Base-by-base conservation (phyloP, 805 yeast genomes). In the Cyberlindnera sargentensis region DNA sequence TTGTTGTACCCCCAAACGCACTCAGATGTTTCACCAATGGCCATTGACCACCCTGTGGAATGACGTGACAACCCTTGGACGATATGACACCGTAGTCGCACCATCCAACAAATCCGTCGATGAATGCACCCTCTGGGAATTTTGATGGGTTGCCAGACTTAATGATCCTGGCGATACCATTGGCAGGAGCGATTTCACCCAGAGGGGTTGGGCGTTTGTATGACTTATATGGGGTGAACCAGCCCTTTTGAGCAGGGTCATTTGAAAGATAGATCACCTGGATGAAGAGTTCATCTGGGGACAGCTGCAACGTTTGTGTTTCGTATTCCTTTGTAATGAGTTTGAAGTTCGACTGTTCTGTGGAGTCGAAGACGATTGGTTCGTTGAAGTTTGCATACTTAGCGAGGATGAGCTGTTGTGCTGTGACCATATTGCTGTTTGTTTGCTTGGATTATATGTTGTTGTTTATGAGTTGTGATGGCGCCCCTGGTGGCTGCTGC, bases 241-340 rank as follows among this genome's bases (percentile, higher is more conserved):
- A 76, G 40, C 68, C 67, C 56, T 79, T 75, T 52, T 76, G 80
- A 15, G 82, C 75, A n/a, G 84, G 84, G 53, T 79, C 84, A 50
- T 79, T 74, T 20, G 83, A 75, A 8, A 78, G 47, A 45, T 70
- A 71, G 32, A 71, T 49, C 2, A 65, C 55, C 55, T 76, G 69
- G 25, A 76, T 57, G 10, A 73, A 53, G 8, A 78, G 36, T 39
- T 75, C 71, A 39, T 67, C 66, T 37, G 61, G 49, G 11, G 71
- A 45, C 2, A 59, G 46, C 4, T 50, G 43, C 15, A 55, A 40
- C 31, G 46, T 47, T 10, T 44, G 42, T 4, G 48, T 25, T 15
- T 58, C 52, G n/a, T 59, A 41, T 28, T 56, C 50, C 8, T 48
- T 42, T 3, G 47, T 41, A 3, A 44, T 44, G 4, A 60, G 44